phyloP scores from a whole-genome alignment of 768 basidiomycete species.

The Lentinula lateritia region DNA sequence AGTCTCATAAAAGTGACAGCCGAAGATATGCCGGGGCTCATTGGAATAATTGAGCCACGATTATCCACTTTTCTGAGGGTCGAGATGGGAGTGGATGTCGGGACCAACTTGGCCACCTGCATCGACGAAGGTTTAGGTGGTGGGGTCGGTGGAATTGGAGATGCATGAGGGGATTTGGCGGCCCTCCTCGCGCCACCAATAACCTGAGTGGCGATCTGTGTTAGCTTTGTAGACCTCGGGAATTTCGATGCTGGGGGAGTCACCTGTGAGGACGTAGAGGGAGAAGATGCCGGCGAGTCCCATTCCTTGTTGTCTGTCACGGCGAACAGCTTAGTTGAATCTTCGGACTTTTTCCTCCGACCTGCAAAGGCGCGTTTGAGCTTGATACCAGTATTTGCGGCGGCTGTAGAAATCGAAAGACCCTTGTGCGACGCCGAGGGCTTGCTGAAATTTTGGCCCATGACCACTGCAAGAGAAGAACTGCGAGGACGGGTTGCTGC shows the following conservation, averaged over 20 bases:
- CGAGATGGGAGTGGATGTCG: conserved; percentile 18
- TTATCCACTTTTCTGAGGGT: conserved; percentile 23
- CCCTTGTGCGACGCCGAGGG: conserved; percentile 23
- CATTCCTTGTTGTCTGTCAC: conserved; percentile 12
- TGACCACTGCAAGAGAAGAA: conserved; percentile 23
- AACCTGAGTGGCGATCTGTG: conserved; percentile 42
- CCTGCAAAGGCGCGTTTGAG: conserved; percentile 55
- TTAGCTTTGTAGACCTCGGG: conserved; percentile 26
- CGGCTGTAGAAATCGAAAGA: conserved; percentile 32
- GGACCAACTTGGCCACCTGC: conserved; percentile 14
- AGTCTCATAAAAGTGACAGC: conserved; percentile 50
- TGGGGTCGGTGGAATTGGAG: conserved; percentile 29
- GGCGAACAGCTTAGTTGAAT: conserved; percentile 25
- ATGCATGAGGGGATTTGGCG: conserved; percentile 22
- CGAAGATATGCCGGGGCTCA: conserved; percentile 52
- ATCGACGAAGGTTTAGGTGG: conserved; percentile 31
- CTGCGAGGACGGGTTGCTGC: conserved; percentile 23
- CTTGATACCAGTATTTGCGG: conserved; percentile 31
- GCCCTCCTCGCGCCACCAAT: conserved; percentile 29
- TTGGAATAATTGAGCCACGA: conserved; percentile 46
- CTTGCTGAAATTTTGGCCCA: conserved; percentile 34
- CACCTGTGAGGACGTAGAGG: conserved; percentile 15
- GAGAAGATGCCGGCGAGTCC: conserved; percentile 7
- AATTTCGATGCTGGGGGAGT: conserved; percentile 20
- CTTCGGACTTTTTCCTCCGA: conserved; percentile 55